phyloP scores from a whole-genome alignment of 352 stramenopile species.

The Phytophthora constricta region DNA sequence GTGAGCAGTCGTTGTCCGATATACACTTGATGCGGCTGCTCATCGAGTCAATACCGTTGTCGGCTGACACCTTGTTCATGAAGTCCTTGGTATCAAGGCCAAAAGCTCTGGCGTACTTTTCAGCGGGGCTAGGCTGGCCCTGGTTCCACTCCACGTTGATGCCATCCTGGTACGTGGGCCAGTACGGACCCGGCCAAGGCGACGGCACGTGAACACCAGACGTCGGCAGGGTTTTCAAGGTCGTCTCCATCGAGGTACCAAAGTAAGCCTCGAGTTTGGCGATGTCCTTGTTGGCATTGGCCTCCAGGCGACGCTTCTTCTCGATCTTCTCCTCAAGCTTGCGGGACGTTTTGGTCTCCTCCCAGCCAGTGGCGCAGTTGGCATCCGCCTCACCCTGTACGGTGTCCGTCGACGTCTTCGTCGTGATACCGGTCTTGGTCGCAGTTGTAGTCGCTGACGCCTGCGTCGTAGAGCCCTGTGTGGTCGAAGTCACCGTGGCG shows the following conservation, averaged over 20 bases:
- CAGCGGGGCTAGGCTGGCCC: conserved; percentile 35
- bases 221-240: conserved; percentile 25
- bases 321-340: conserved; percentile 25
- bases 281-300: conserved; percentile 30
- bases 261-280: conserved; percentile 31
- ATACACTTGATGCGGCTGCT: conserved; percentile 11
- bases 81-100: conserved; percentile 35
- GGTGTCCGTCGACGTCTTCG: not conserved
- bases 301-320: conserved; percentile 29
- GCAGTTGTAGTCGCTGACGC: not conserved
- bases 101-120: conserved; percentile 57
- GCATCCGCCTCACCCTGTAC: conserved; percentile 1
- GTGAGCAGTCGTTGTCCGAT: conserved; percentile 25
- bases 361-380: conserved; percentile 39
- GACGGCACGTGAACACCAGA: conserved; percentile 16
- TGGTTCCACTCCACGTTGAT: conserved; percentile 61
- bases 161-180: conserved; percentile 62
- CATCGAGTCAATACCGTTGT: conserved; percentile 34
- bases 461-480: not conserved
- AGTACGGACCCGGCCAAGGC: conserved; percentile 49
- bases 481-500: not conserved
- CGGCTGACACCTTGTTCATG: conserved; percentile 38
- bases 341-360: conserved; percentile 4
- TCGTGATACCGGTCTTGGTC: not conserved
- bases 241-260: conserved; percentile 33